Evolutionary conservation across 306 rosid species (phyloP), one percentile per base, ranked within the genome.

Genomic region (Oemleria cerasiformis): DNA sequence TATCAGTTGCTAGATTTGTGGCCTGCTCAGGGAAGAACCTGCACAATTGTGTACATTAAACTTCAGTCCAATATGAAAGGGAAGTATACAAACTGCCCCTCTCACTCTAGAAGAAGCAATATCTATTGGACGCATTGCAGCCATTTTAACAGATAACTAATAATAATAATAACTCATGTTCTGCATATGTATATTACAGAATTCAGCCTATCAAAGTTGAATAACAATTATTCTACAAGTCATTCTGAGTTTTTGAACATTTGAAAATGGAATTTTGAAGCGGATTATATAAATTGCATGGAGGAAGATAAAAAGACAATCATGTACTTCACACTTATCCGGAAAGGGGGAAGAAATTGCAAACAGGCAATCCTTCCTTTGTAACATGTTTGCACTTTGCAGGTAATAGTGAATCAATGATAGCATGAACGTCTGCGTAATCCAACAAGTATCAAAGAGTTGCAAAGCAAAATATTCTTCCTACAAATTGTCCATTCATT

Each of bases 11-110:
- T 56, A 88, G 78, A 71, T 56, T 41, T 21, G 95, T 79, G 19
- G 96, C 91, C 86, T 88, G 91, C 72, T 95, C 96, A 4, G 99
- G 96, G 78, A 91, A 88, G 83, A 95, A 91, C 96, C 97, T 95
- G 90, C 78, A 71, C 62, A 41, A 64, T 59, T 41, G 77, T 9
- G 78, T 51, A 71, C 49, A 70, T 65, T 63, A 48, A 50, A 70
- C 54, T 8, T 43, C 25, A 36, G 45, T 63, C 39, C 60, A 61
- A 72, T 9, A 68, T 44, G 34, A 59, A n/a, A 41, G n/a, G n/a
- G n/a, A 75, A n/a, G 13, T 6, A 49, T 64, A 13, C 19, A 73
- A 48, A 25, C 43, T 10, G 59, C 59, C 44, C 20, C 25, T 9
- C 4, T 17, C 70, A 49, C n/a, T 48, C 20, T 34, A 36, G 34